Evolutionary conservation across 805 yeast species (phyloP).

Genomic region (Ogataea henricii): DNA sequence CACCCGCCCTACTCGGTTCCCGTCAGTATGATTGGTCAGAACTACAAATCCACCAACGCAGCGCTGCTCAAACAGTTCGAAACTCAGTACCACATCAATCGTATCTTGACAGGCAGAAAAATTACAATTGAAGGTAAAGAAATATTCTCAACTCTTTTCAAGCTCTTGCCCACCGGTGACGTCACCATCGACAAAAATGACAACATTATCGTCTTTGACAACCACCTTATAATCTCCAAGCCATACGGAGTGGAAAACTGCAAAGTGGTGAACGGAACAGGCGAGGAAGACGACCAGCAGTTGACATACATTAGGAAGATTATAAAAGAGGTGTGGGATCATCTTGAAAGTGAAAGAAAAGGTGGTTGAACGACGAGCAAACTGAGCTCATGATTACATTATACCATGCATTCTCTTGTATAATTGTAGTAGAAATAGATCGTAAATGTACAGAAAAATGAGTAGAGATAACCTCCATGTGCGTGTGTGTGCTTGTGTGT

Average conservation of each 20-base stretch:
- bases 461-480: too few relatives aligned
- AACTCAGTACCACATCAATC: conserved; percentile 26
- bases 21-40: conserved; percentile 18
- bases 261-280: conserved; percentile 26
- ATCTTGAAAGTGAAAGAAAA: conserved; percentile 45
- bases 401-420: too few relatives aligned
- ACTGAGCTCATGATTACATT: background rate
- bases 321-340: conserved; percentile 51
- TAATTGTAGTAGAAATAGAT: background rate
- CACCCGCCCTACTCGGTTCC: conserved; percentile 26
- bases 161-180: conserved; percentile 34
- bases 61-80: conserved; percentile 24
- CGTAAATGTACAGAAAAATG: conserved; percentile 11
- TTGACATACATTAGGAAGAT: conserved; percentile 44
- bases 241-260: conserved; percentile 41
- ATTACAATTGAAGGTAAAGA: conserved; percentile 33
- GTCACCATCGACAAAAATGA: conserved; percentile 36
- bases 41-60: conserved; percentile 20
- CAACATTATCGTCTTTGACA: conserved; percentile 40
- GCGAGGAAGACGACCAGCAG: conserved; percentile 30
- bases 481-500: background rate
- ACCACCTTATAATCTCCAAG: conserved; percentile 40
- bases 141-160: conserved; percentile 27
- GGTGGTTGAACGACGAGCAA: conserved; percentile 44
- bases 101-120: conserved; percentile 23